These are phyloP conservation scores for Eremochloa ophiuroides DNA, from an alignment of 176 grass and related monocot species.

Conservation along the genomic window DNA sequence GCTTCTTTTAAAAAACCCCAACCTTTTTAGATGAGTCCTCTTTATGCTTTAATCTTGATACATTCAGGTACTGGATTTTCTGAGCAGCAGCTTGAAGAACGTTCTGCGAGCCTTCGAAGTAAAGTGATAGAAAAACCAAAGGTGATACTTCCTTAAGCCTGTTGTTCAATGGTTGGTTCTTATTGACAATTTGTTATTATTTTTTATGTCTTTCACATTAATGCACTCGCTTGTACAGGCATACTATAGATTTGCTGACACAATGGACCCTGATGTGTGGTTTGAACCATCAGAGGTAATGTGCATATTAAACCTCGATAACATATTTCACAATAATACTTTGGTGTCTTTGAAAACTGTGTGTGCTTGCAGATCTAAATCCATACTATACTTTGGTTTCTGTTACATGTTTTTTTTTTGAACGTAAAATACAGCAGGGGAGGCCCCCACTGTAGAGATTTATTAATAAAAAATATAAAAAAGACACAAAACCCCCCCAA, in stretches of 20 bases:
- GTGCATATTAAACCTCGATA: neutral
- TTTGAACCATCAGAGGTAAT: conserved; percentile 90
- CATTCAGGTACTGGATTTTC: conserved; percentile 96
- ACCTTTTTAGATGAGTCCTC: neutral
- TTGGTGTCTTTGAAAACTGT: neutral
- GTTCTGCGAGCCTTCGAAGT: conserved; percentile 75
- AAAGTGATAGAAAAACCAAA: conserved; percentile 93
- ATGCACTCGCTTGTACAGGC: conserved; percentile 46
- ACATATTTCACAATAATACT: neutral
- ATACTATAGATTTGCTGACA: conserved; percentile 90
- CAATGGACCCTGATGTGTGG: conserved; percentile 96
- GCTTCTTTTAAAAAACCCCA: neutral
- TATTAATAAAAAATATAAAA: too few relatives aligned
- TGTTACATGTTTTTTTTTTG: too few relatives aligned
- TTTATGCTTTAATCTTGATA: conserved; percentile 19
- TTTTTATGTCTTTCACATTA: neutral
- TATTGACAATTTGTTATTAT: neutral
- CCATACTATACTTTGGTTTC: too few relatives aligned
- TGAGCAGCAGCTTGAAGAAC: conserved; percentile 89
- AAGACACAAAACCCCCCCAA: too few relatives aligned
- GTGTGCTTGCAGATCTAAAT: neutral
- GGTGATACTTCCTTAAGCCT: conserved; percentile 46
- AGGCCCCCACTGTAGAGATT: too few relatives aligned
- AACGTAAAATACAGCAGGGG: too few relatives aligned
- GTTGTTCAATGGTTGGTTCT: conserved; percentile 2